Evolutionary conservation across 768 basidiomycete genomes (phyloP).

Genomic region (Mycena indigotica): DNA sequence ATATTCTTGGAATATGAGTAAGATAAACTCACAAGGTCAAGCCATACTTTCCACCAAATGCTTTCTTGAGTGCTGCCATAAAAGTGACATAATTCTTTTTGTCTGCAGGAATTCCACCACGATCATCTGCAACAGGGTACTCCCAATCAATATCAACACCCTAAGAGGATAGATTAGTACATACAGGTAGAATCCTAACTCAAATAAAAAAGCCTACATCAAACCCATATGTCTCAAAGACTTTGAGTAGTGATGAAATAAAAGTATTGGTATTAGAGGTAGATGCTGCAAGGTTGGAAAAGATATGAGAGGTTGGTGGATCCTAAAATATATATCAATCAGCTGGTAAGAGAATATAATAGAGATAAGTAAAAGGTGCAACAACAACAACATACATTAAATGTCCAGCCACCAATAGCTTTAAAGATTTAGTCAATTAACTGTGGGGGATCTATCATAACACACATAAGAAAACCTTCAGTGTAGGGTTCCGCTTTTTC

Average conservation of each 20-base stretch:
- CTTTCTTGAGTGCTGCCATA: slow-evolving; percentile 24
- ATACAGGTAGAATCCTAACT: neutral
- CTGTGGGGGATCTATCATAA: no score
- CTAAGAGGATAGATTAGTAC: neutral
- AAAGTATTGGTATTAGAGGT: slow-evolving; percentile 7
- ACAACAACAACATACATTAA: slow-evolving; percentile 4
- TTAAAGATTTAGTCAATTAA: no score
- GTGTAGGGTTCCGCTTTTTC: slow-evolving; percentile 5
- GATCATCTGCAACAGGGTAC: slow-evolving; percentile 18
- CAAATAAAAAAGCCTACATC: slow-evolving; percentile 1
- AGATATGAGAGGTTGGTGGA: slow-evolving; percentile 5
- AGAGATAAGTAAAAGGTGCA: neutral
- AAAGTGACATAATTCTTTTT: slow-evolving; percentile 27
- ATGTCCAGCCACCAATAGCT: slow-evolving; percentile 18
- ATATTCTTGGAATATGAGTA: neutral
- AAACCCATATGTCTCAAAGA: slow-evolving; percentile 9
- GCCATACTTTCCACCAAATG: slow-evolving; percentile 26
- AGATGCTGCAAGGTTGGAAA: slow-evolving; percentile 5
- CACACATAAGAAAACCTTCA: slow-evolving; percentile 12
- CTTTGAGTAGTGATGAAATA: neutral
- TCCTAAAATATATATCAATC: neutral
- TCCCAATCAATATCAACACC: slow-evolving; percentile 12
- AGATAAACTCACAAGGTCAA: slow-evolving; percentile 21
- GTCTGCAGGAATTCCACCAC: slow-evolving; percentile 27
- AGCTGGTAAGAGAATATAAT: neutral